phyloP scores from a whole-genome alignment of 176 grass and related monocot genomes.

The Metroxylon sagu region DNA sequence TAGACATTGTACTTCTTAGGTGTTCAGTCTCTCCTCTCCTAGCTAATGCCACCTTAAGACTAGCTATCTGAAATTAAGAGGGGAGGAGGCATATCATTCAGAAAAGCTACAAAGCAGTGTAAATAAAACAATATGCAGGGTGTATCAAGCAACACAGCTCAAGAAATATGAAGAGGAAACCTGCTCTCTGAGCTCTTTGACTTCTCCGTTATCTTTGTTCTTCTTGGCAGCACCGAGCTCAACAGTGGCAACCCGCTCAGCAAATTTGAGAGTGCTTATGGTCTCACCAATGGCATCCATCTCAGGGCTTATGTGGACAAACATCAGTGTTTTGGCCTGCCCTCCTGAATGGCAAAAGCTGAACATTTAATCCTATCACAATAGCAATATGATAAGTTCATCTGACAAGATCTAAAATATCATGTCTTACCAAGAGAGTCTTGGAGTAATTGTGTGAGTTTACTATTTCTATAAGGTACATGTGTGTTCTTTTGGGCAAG shows the following conservation, averaged over 20 bases:
- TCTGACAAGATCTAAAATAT: not conserved
- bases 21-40: constrained; percentile 48
- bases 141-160: constrained; percentile 1
- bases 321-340: constrained; percentile 95
- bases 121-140: not conserved
- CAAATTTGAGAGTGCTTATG: constrained; percentile 85
- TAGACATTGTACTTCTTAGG: constrained; percentile 34
- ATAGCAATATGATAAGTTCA: no score
- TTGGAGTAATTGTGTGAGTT: constrained; percentile 89
- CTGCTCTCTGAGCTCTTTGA: constrained; percentile 81
- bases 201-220: constrained; percentile 72
- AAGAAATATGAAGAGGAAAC: constrained; percentile 24
- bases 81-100: no score
- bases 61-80: constrained; percentile 38
- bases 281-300: constrained; percentile 49
- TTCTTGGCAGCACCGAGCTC: constrained; percentile 57
- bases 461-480: constrained; percentile 88
- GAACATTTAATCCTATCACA: constrained; percentile 2
- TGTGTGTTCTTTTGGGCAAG: constrained; percentile 80
- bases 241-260: constrained; percentile 73
- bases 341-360: constrained; percentile 48
- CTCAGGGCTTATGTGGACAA: constrained; percentile 86
- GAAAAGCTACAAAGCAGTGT: no score
- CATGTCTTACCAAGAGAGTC: constrained; percentile 68
- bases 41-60: constrained; percentile 61